Evolutionary conservation across 495 filamentous ascomycete species (phyloP).

Genomic region (Daldinia grandis): DNA sequence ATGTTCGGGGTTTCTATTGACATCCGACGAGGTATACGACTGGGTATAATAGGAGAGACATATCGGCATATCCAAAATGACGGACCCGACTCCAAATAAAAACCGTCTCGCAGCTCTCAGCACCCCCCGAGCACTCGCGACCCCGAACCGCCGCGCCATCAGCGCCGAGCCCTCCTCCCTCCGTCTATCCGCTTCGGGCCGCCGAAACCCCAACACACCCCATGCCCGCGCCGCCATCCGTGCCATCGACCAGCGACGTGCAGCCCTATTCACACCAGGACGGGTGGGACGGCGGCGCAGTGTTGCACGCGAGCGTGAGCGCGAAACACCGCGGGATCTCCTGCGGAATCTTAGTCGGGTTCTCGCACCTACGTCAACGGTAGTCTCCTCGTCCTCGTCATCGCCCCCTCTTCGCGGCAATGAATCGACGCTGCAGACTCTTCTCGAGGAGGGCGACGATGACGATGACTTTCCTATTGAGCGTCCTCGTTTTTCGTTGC

Average conservation of each 20-base stretch:
- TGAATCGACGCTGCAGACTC: slow-evolving; percentile 45
- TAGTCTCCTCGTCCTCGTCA: slow-evolving; percentile 67
- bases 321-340: slow-evolving; percentile 79
- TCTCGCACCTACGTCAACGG: slow-evolving; percentile 67
- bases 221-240: slow-evolving; percentile 71
- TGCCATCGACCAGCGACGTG: slow-evolving; percentile 73
- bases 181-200: slow-evolving; percentile 51
- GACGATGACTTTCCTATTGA: slow-evolving; percentile 66
- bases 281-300: slow-evolving; percentile 69
- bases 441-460: slow-evolving; percentile 65
- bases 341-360: slow-evolving; percentile 71
- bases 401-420: slow-evolving; percentile 35
- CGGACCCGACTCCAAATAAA: slow-evolving; percentile 23
- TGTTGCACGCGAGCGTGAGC: slow-evolving; percentile 62
- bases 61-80: slow-evolving; percentile 25
- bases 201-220: slow-evolving; percentile 63
- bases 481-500: slow-evolving; percentile 73
- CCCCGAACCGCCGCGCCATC: slow-evolving; percentile 47
- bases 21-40: background rate
- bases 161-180: slow-evolving; percentile 45
- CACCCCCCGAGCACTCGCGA: slow-evolving; percentile 40
- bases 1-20: background rate
- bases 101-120: slow-evolving; percentile 26
- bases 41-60: slow-evolving; percentile 2
- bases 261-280: slow-evolving; percentile 76